Evolutionary conservation across 768 basidiomycete genomes (phyloP).

Genomic region (Tephrocybe sp.): DNA sequence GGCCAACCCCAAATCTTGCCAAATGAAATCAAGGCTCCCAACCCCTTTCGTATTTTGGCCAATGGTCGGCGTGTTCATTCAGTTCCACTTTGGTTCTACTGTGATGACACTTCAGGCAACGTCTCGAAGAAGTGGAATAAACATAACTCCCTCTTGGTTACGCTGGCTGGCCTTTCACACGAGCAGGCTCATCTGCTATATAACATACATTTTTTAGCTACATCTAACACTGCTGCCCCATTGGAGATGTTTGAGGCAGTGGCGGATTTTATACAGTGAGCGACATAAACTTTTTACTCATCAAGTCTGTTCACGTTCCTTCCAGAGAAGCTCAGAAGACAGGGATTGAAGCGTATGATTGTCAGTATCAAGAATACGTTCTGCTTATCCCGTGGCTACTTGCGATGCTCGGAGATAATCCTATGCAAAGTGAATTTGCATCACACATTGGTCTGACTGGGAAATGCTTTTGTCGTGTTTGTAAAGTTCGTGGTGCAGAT

Average conservation of each 20-base stretch:
- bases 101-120: constrained; percentile 26
- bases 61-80: neutral
- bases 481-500: no score
- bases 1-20: no score
- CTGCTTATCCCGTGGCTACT: constrained; percentile 29
- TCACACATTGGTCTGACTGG: constrained; percentile 40
- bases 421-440: constrained; percentile 43
- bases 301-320: neutral
- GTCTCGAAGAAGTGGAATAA: constrained; percentile 35
- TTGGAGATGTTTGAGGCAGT: constrained; percentile 32
- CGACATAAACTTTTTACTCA: neutral
- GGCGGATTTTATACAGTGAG: constrained; percentile 20
- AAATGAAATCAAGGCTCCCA: no score
- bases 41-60: no score
- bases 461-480: constrained; percentile 39
- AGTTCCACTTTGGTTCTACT: constrained; percentile 8
- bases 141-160: constrained; percentile 30
- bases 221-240: constrained; percentile 29
- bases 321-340: neutral
- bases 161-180: constrained; percentile 25
- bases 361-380: constrained; percentile 21
- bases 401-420: constrained; percentile 42
- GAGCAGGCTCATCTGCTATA: constrained; percentile 18
- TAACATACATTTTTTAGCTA: constrained; percentile 30
- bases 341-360: constrained; percentile 42